Base-by-base conservation (phyloP, 345 rosid genomes). In the Durio zibethinus region DNA sequence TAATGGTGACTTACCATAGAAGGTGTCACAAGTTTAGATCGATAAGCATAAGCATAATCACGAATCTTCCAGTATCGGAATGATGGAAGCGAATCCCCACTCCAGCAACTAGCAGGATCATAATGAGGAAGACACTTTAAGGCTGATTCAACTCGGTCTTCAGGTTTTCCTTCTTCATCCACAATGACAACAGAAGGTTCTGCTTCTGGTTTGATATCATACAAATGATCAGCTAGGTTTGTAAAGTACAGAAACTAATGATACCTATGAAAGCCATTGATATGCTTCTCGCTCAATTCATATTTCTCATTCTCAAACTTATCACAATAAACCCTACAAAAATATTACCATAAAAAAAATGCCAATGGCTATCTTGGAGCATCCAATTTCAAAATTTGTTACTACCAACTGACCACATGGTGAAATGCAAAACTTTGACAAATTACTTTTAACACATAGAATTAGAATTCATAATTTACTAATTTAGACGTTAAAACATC, bases 21-120 rank as follows among this genome's bases (percentile, higher is more conserved):
- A 63, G 98, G 98, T 10, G 95, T 90, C 52, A 84, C 87, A 72
- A 90, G 83, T 83, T 88, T 89, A 31, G 95, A 86, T 74, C 90
- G 90, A 85, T 93, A 93, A 76, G 92, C 92, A 86, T 88, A 76
- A 0, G 89, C 98, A 81, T 84, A 93, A 83, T 93, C 98, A 33
- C 97, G 97, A 80, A 93, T 92, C 89, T 88, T 93, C 95, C 97
- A 90, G 74, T 92, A 93, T 64, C 89, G 86, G 57, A 92, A 93
- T 16, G 90, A 82, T 47, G 84, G 40, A 67, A 64, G 53, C 2
- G 75, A 63, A 68, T 83, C 86, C 15, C 65, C 75, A 38, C 74
- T 85, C 72, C 85, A 85, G 87, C 67, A 68, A 73, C 50, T 85
- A 75, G 92, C 80, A 69, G 92, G 88, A 84, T 83, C 88, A 82